Base-by-base conservation (phyloP, 352 stramenopile species). In the Globisporangium spiculum region DNA sequence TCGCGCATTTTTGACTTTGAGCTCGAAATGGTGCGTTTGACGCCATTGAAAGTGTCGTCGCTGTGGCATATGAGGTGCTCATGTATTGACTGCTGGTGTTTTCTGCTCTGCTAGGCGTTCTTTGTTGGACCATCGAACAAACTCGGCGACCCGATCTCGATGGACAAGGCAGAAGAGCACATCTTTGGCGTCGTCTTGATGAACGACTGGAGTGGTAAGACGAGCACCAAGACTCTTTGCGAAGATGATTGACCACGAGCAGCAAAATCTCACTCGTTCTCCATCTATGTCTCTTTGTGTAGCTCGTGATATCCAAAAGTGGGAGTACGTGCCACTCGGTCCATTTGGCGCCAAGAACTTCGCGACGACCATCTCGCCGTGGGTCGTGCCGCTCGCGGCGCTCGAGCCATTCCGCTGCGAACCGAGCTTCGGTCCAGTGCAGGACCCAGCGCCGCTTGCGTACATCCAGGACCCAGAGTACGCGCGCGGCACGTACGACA, bases 311-410 rank as follows among this genome's bases (percentile, higher is more conserved):
- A 91, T 98, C 72, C 91, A 98, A 80, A 98, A 97, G 77, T 99
- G 93, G 93, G 97, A 99, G 80, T 99, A 99, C 76, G 94, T 99
- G 46, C 97, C 97, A 27, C 83, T 99, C 9, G 97, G 97, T 30
- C 97, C 97, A 6, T 99, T 99, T 74, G 96, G 90, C 52, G 86
- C 93, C 69, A 99, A 99, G 80, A 99, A 99, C 76, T 98, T 99
- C 77, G 93, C 86, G 3, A 99, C 96, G 6, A 98, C 96, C 4
- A 98, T 99, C 71, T 98, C 89, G 54, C 96, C 96, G 36, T 99
- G 97, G 96, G 92, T 99, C 32, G 94, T 99, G 60, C 96, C 96
- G 10, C 80, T 96, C 14, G 96, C 94, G 50, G 97, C 97, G 18
- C 80, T 99, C 16, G 87, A 98, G 75, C 89, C 94, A n/a, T 98